Evolutionary conservation across 495 filamentous ascomycete genomes (phyloP), one percentile per base, ranked within the genome.

Genomic region (Hypoxylon trugodes): DNA sequence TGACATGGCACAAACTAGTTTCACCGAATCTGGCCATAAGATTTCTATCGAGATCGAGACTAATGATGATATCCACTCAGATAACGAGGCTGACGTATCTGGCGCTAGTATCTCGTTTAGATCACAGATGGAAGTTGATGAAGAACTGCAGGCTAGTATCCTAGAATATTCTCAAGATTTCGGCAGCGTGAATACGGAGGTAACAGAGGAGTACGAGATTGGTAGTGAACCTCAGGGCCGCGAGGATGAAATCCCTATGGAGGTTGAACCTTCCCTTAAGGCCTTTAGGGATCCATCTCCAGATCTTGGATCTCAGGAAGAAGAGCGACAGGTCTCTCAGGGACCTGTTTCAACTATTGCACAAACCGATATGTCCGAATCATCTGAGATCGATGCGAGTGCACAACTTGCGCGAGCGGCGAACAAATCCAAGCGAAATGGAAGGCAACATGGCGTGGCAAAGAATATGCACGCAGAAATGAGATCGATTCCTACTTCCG

Each of bases 381-480:
- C 33, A 36, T 51, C 36, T 12, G 40, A 41, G 18, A 32, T 51
- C 2, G 76, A 77, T 48, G 57, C 70, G 13, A 78, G 74, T 48
- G 66, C 74, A 25, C 61, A 69, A 19, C 59, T 78, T 26, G 76
- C 77, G 7, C 73, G 73, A 9, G 67, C 70, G 33, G 61, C 76
- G 18, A 65, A 74, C 24, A 69, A 62, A 40, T 63, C 61, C 3
- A 75, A 64, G 32, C 63, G 66, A 33, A 19, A 51, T 18, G 68
- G 70, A 35, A 71, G 61, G 28, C 54, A 58, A 3, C 59, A 56
- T 28, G 69, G 73, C 19, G 21, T 46, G 18, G 24, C 43, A 13
- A 47, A 59, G 19, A 42, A n/a, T 45, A 22, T 12, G 41, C 12
- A 19, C 19, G 12, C 38, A 21, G 46, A 41, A 13, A 48, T 28